Evolutionary conservation across 768 basidiomycete genomes (phyloP).

Genomic region (Mycena rebaudengoi): DNA sequence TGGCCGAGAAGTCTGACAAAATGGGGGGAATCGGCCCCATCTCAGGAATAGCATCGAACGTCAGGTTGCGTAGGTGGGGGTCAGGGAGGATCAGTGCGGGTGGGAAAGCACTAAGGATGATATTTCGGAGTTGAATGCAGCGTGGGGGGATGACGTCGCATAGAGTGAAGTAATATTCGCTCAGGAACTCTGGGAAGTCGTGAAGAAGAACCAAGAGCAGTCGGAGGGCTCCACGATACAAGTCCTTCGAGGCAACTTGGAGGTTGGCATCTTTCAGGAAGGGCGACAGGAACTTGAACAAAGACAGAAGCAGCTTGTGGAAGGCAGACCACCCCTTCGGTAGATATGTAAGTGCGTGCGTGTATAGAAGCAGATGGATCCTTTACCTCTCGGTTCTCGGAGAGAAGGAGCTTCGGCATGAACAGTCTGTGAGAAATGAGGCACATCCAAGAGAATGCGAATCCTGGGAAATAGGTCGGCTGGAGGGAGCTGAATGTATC

Average conservation of each 20-base stretch:
- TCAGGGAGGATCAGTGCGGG: constrained; percentile 82
- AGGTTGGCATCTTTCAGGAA: constrained; percentile 89
- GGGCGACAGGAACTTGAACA: constrained; percentile 94
- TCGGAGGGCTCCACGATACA: constrained; percentile 91
- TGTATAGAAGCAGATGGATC: background rate
- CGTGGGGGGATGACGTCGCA: constrained; percentile 92
- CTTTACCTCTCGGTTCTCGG: constrained; percentile 86
- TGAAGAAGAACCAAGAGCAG: constrained; percentile 95
- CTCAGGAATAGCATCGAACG: constrained; percentile 82
- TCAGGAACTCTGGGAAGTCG: constrained; percentile 98
- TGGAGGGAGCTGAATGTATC: constrained; percentile 96
- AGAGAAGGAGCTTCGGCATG: constrained; percentile 93
- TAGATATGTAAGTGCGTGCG: constrained; percentile 15
- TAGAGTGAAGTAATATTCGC: constrained; percentile 95
- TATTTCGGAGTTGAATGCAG: constrained; percentile 96
- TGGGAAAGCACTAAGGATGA: constrained; percentile 96
- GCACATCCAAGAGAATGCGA: constrained; percentile 98
- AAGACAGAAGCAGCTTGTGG: constrained; percentile 91
- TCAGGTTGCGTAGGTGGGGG: constrained; percentile 79
- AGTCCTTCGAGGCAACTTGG: constrained; percentile 79
- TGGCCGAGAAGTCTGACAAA: constrained; percentile 88
- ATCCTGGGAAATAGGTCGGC: constrained; percentile 96
- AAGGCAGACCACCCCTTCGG: constrained; percentile 98
- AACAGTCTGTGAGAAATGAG: constrained; percentile 95
- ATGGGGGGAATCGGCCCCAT: constrained; percentile 94